A percentile compares a stretch with the other conserved stretches of the same genome.
Evolutionary conservation across 768 basidiomycete genomes (phyloP).

Genomic region (Crepidotus variabilis): DNA sequence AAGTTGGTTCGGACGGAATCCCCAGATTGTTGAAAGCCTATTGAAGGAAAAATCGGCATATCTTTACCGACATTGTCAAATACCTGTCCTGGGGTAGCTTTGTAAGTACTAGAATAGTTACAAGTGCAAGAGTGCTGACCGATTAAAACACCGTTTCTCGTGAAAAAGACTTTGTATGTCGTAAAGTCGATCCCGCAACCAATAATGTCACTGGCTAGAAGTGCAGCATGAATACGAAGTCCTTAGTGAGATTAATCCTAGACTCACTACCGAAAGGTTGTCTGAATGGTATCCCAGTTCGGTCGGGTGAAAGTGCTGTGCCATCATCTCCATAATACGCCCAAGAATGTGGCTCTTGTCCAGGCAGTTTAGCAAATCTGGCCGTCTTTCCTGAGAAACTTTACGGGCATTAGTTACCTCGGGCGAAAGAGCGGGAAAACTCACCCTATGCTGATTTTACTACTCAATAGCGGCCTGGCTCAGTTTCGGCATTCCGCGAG

Average conservation of each 20-base stretch:
- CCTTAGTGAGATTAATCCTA: neutral
- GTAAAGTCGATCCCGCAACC: conserved; percentile 94
- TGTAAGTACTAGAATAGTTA: neutral
- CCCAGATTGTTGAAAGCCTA: conserved; percentile 77
- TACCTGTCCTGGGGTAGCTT: conserved; percentile 46
- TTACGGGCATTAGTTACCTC: conserved; percentile 6
- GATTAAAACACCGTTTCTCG: conserved; percentile 77
- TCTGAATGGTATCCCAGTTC: conserved; percentile 69
- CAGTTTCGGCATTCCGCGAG: conserved; percentile 6
- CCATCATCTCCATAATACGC: conserved; percentile 94
- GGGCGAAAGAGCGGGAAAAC: conserved; percentile 16
- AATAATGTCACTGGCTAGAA: conserved; percentile 76
- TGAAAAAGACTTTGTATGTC: conserved; percentile 78
- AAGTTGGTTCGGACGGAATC: conserved; percentile 88
- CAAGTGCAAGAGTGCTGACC: conserved; percentile 34
- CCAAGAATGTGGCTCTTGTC: conserved; percentile 85
- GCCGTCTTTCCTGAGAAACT: conserved; percentile 70
- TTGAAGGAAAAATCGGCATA: conserved; percentile 75
- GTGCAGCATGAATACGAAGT: conserved; percentile 6
- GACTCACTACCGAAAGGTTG: conserved; percentile 76
- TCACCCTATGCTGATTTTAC: conserved; percentile 81
- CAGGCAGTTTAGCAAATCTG: conserved; percentile 72
- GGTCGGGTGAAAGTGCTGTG: conserved; percentile 68
- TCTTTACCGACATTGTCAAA: conserved; percentile 71
- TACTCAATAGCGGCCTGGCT: conserved; percentile 24